These are phyloP conservation scores for Arthrobotrys entomopaga DNA, from an alignment of 2,329 filamentous ascomycete genomes.

Conservation along the genomic window DNA sequence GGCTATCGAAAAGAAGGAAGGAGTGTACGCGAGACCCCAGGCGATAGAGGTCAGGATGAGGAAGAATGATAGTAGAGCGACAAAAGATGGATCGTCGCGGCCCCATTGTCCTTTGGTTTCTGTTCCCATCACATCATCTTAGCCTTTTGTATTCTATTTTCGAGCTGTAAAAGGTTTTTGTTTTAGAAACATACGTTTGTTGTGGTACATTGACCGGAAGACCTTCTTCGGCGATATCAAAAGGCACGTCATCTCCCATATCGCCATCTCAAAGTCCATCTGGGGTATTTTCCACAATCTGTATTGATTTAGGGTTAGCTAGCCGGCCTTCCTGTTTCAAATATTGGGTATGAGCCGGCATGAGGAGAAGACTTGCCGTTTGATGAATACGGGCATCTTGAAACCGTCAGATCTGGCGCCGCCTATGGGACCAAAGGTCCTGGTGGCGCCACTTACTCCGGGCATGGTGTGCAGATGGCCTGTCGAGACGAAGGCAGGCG, in stretches of 20 bases:
- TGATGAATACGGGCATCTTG: constrained; percentile 48
- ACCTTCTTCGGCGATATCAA: constrained; percentile 77
- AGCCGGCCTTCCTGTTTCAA: not conserved
- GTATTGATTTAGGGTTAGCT: constrained; percentile 20
- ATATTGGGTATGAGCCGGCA: not conserved
- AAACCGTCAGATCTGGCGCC: constrained; percentile 50
- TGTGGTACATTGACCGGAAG: constrained; percentile 76
- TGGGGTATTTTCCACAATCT: constrained; percentile 76
- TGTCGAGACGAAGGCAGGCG: constrained; percentile 45
- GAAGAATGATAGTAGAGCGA: constrained; percentile 75
- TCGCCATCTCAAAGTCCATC: constrained; percentile 79
- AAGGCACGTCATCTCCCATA: constrained; percentile 77
- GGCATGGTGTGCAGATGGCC: constrained; percentile 52
- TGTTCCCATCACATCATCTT: constrained; percentile 58
- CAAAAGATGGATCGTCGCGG: constrained; percentile 75
- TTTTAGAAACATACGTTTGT: constrained; percentile 65
- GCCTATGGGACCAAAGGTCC: constrained; percentile 48
- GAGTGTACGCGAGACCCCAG: constrained; percentile 70
- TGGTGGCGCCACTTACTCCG: constrained; percentile 39
- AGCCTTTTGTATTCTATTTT: constrained; percentile 9
- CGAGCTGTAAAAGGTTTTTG: not conserved
- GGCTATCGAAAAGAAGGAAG: constrained; percentile 64
- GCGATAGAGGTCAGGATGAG: constrained; percentile 68
- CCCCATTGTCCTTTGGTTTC: constrained; percentile 78
- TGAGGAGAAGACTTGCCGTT: constrained; percentile 33